phyloP scores from a whole-genome alignment of 78 protist species.

The Protostelium mycophagum region DNA sequence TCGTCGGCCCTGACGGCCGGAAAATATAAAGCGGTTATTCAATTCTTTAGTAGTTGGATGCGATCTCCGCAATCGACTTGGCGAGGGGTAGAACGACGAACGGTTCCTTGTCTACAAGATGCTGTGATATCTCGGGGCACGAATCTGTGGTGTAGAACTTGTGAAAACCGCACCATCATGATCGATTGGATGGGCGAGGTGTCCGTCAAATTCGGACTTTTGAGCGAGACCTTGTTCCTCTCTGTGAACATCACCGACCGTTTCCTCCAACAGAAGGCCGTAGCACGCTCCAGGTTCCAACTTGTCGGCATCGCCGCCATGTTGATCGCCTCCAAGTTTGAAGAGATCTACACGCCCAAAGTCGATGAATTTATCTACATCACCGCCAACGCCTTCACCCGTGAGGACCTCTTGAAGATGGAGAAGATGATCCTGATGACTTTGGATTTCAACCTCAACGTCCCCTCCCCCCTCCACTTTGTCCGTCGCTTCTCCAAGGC shows the following conservation, averaged over 20 bases:
- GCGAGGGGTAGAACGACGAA: not conserved
- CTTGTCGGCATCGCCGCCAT: slow-evolving; percentile 93
- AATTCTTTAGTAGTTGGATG: not conserved
- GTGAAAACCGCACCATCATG: slow-evolving; percentile 48
- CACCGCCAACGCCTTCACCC: slow-evolving; percentile 92
- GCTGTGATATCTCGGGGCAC: not conserved
- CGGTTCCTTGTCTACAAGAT: not conserved
- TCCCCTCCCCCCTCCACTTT: slow-evolving; percentile 81
- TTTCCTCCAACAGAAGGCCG: slow-evolving; percentile 42
- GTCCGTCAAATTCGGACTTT: slow-evolving; percentile 80
- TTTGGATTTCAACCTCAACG: slow-evolving; percentile 77
- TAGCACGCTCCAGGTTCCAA: slow-evolving; percentile 65
- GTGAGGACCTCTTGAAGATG: slow-evolving; percentile 84
- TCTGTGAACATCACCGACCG: slow-evolving; percentile 89
- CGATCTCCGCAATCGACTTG: not conserved
- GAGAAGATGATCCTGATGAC: slow-evolving; percentile 76
- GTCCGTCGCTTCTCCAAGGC: slow-evolving; percentile 88
- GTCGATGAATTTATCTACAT: slow-evolving; percentile 92
- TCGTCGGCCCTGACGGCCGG: too few species aligned
- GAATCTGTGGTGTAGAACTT: not conserved
- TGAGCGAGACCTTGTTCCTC: slow-evolving; percentile 85
- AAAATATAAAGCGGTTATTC: too few species aligned
- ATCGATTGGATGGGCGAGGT: slow-evolving; percentile 96
- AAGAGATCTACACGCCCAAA: slow-evolving; percentile 95
- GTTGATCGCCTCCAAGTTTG: slow-evolving; percentile 95